phyloP scores from a whole-genome alignment of 352 stramenopile genomes.

The Hyphochytrium catenoides region DNA sequence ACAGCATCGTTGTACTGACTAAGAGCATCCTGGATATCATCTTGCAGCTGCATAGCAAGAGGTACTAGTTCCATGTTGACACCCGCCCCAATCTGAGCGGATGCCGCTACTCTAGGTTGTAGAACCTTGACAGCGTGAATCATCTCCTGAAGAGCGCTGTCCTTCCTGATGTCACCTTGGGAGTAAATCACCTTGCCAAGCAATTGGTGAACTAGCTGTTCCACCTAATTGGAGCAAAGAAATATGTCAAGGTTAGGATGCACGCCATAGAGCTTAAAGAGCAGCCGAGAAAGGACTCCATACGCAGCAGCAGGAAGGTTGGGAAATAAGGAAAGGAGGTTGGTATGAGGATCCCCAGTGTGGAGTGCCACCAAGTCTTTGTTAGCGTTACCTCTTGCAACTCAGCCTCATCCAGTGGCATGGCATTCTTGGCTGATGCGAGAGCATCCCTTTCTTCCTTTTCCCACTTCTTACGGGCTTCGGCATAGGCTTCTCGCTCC shows the following conservation, averaged over 20 bases:
- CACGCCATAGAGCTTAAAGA: too few species aligned
- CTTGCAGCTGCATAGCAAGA: slow-evolving; percentile 61
- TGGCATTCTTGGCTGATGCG: slow-evolving; percentile 46
- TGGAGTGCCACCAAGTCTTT: too few species aligned
- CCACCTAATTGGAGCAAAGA: too few species aligned
- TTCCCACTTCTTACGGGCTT: slow-evolving; percentile 58
- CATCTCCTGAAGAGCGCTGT: slow-evolving; percentile 67
- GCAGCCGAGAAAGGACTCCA: too few species aligned
- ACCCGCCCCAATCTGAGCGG: slow-evolving; percentile 52
- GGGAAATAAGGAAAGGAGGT: too few species aligned
- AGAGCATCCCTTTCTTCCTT: slow-evolving; percentile 60
- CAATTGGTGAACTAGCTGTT: slow-evolving; percentile 59
- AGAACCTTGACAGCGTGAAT: slow-evolving; percentile 65
- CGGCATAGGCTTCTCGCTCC: slow-evolving; percentile 57
- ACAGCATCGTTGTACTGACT: slow-evolving; percentile 73
- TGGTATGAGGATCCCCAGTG: too few species aligned
- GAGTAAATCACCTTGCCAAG: slow-evolving; percentile 67
- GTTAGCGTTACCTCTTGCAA: too few species aligned
- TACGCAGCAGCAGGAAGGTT: too few species aligned
- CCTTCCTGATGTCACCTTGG: slow-evolving; percentile 49
- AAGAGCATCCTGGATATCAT: slow-evolving; percentile 67
- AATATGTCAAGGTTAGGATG: too few species aligned
- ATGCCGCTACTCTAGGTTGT: slow-evolving; percentile 43
- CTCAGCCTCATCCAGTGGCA: slow-evolving; percentile 58
- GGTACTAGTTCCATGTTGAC: slow-evolving; percentile 65